phyloP scores from a whole-genome alignment of 2,329 filamentous ascomycete species.

The Exophiala aquamarina region DNA sequence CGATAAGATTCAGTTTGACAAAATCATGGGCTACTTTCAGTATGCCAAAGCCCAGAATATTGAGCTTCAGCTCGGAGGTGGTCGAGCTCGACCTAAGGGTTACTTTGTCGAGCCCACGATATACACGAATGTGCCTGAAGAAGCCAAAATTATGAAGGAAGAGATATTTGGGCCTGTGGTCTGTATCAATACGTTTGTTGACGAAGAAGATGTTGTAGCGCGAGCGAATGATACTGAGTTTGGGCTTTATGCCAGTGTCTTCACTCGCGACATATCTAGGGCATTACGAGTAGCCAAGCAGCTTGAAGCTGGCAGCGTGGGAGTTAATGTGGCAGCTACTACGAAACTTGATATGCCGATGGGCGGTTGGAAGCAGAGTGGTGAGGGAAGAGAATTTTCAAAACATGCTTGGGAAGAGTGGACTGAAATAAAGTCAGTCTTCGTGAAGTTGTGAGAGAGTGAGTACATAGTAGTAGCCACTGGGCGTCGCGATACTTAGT shows the following conservation, averaged over 20 bases:
- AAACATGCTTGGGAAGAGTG: constrained; percentile 57
- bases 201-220: constrained; percentile 60
- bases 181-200: constrained; percentile 61
- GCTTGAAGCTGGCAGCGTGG: constrained; percentile 60
- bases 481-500: too few species aligned
- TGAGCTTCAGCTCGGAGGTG: constrained; percentile 52
- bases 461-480: too few species aligned
- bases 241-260: constrained; percentile 60
- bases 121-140: constrained; percentile 57
- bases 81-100: constrained; percentile 40
- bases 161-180: constrained; percentile 66
- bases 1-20: constrained; percentile 64
- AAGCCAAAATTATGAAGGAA: constrained; percentile 56
- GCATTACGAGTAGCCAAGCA: constrained; percentile 54
- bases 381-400: constrained; percentile 32
- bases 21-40: constrained; percentile 55
- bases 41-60: constrained; percentile 56
- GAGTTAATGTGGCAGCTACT: constrained; percentile 56
- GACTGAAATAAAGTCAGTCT: constrained; percentile 56
- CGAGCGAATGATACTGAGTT: constrained; percentile 55
- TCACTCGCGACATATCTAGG: constrained; percentile 52
- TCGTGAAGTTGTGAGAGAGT: constrained; percentile 8
- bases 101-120: constrained; percentile 62
- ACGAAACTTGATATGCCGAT: constrained; percentile 37
- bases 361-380: constrained; percentile 33